These are phyloP conservation scores for Fusarium sp. DNA, from an alignment of 2,329 filamentous ascomycete species.

Conservation along the genomic window DNA sequence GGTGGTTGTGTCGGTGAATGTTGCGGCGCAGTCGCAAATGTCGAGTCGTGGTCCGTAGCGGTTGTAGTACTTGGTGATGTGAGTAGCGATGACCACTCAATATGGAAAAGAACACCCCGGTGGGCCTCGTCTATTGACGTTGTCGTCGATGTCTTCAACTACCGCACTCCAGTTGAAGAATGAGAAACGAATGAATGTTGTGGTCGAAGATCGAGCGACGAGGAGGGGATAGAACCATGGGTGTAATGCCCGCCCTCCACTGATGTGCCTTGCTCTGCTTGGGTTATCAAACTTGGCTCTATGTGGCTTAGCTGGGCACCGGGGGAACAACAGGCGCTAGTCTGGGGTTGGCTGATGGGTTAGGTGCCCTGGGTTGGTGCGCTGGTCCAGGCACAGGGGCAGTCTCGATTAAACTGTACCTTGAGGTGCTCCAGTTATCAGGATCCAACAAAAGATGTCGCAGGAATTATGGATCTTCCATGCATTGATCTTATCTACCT, in stretches of 20 bases:
- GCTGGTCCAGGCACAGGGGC: conserved; percentile 41
- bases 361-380: conserved; percentile 17
- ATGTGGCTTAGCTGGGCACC: conserved; percentile 40
- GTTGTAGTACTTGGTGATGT: conserved; percentile 5
- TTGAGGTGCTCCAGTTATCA: background rate
- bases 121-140: conserved; percentile 8
- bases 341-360: conserved; percentile 25
- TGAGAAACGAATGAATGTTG: conserved; percentile 35
- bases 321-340: conserved; percentile 34
- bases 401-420: conserved; percentile 4
- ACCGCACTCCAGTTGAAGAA: conserved; percentile 13
- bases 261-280: conserved; percentile 25
- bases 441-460: conserved; percentile 18
- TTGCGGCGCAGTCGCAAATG: conserved; percentile 33
- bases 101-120: conserved; percentile 1
- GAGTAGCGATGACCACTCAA: conserved; percentile 8
- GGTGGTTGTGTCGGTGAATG: conserved; percentile 19
- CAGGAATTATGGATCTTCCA: conserved; percentile 15
- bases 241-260: conserved; percentile 27
- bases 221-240: conserved; percentile 37
- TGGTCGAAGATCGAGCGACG: conserved; percentile 31
- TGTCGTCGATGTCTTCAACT: conserved; percentile 18
- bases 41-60: conserved; percentile 6
- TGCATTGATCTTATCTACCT: conserved; percentile 11
- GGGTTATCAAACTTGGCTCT: conserved; percentile 40